A percentile compares a stretch with the other conserved stretches of the same genome.
phyloP scores from a whole-genome alignment of 1,139 yeast species.

The Lodderomyces oxycetoniae region DNA sequence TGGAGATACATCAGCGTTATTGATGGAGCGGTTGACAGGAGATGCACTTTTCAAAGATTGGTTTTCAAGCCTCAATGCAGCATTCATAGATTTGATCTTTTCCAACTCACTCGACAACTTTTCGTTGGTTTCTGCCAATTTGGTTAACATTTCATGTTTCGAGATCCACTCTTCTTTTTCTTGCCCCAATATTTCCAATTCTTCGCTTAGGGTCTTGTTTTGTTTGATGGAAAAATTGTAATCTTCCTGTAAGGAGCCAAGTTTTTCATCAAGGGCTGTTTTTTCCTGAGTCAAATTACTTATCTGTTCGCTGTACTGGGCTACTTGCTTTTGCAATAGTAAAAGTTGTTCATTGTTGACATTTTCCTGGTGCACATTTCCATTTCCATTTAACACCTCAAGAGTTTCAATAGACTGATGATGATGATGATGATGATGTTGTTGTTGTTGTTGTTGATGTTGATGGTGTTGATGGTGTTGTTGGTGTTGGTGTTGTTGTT shows the following conservation, averaged over 20 bases:
- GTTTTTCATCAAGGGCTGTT: constrained; percentile 17
- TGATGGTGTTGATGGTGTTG: not conserved
- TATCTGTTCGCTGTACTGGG: constrained; percentile 14
- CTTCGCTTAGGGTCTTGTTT: constrained; percentile 22
- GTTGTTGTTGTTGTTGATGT: not conserved
- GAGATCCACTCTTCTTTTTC: constrained; percentile 14
- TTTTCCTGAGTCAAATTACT: constrained; percentile 14
- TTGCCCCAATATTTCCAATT: constrained; percentile 19
- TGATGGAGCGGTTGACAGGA: constrained; percentile 7
- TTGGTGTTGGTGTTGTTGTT: not conserved
- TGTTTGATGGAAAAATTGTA: constrained; percentile 21
- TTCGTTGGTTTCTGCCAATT: constrained; percentile 10
- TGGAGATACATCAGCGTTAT: not conserved
- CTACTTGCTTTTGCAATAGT: constrained; percentile 14
- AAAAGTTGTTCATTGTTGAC: constrained; percentile 9
- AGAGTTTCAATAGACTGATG: no score
- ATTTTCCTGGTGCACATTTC: not conserved
- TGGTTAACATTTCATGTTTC: constrained; percentile 10
- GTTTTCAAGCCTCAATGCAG: constrained; percentile 38
- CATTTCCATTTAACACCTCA: not conserved
- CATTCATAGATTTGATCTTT: constrained; percentile 26
- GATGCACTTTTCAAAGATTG: constrained; percentile 29
- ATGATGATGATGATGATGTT: not conserved
- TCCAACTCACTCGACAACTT: constrained; percentile 23
- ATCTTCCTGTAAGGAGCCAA: constrained; percentile 21